Percentiles rank a stretch among this genome's conserved stretches.
phyloP scores from a whole-genome alignment of 225 moss, liverwort and hornwort genomes.

The Pseudoscleropodium purum region DNA sequence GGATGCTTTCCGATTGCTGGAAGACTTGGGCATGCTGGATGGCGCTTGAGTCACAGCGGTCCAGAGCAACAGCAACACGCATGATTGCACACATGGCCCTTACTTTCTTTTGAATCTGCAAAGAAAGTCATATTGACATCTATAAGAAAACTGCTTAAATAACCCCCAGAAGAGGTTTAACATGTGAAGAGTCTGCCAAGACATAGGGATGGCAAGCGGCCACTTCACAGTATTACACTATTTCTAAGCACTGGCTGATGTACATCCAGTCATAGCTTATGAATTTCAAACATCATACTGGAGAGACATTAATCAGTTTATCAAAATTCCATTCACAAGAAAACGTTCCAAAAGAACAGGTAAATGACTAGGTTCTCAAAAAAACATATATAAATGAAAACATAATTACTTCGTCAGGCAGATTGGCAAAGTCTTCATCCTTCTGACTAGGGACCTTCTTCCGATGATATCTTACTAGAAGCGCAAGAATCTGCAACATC shows the following conservation, averaged over 20 bases:
- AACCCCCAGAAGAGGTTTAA: neutral
- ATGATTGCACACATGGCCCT: constrained; percentile 61
- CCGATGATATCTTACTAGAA: constrained; percentile 51
- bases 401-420: constrained; percentile 47
- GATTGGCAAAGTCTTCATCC: constrained; percentile 45
- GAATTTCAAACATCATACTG: neutral
- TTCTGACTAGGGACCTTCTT: constrained; percentile 53
- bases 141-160: neutral
- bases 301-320: neutral
- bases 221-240: neutral
- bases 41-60: constrained; percentile 52
- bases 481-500: constrained; percentile 43
- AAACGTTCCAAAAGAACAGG: neutral
- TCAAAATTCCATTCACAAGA: neutral
- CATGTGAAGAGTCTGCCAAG: neutral
- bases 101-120: constrained; percentile 45
- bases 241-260: neutral
- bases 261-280: neutral
- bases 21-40: constrained; percentile 28
- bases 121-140: neutral
- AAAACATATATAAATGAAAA: neutral
- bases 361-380: neutral
- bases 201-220: neutral
- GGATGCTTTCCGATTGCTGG: constrained; percentile 35
- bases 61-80: constrained; percentile 57